phyloP scores from a whole-genome alignment of 192 early-diverging fungal species.

The Backusella mclennaniae region DNA sequence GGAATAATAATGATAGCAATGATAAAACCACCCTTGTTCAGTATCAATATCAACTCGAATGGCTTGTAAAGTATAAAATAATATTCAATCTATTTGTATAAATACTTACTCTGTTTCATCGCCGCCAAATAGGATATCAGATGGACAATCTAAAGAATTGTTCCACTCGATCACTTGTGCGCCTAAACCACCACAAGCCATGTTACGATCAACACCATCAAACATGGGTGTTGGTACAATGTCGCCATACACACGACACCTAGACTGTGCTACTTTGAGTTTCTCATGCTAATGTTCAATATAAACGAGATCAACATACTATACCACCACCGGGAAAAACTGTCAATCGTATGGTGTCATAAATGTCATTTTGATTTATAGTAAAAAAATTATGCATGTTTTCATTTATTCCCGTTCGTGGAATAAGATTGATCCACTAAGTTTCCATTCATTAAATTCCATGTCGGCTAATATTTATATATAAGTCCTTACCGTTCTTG shows the following conservation, averaged over 20 bases:
- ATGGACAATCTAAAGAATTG: not conserved
- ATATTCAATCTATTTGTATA: not conserved
- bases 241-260: not conserved
- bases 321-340: not conserved
- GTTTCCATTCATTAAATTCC: not conserved
- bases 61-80: not conserved
- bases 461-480: not conserved
- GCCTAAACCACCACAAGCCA: not conserved
- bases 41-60: not conserved
- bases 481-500: not conserved
- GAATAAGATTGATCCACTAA: not conserved
- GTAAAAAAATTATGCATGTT: not conserved
- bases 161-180: not conserved
- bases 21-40: not conserved
- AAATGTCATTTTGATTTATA: not conserved
- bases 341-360: not conserved
- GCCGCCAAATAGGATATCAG: not conserved
- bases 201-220: not conserved
- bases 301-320: not conserved
- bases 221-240: not conserved
- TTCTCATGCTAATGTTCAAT: too few species aligned
- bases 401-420: not conserved
- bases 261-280: not conserved
- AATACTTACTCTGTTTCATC: conserved; percentile 4
- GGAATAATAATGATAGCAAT: not conserved